Percentiles rank a stretch among this genome's conserved stretches.
Conservation (phyloP, 306 rosid genomes). For the Myrica gale region DNA sequence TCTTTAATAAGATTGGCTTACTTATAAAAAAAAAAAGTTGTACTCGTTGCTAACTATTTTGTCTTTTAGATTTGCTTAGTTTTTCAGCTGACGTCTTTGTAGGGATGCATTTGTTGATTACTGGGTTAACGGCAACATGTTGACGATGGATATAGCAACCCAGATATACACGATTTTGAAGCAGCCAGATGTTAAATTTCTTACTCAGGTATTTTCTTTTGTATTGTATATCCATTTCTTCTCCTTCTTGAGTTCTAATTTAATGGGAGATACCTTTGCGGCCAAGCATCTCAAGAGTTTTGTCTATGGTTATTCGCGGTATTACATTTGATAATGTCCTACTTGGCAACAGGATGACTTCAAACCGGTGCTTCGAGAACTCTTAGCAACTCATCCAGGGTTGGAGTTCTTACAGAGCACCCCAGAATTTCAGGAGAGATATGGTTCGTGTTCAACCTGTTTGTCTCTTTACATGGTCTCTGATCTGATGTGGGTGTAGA, state of each 20-base stretch:
- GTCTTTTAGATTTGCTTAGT: constrained; percentile 10
- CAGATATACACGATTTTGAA: constrained; percentile 80
- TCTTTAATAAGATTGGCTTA: no score
- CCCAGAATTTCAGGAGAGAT: constrained; percentile 99
- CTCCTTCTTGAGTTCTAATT: constrained; percentile 14
- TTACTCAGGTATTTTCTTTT: constrained; percentile 69
- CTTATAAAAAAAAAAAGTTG: no score
- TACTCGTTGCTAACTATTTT: constrained; percentile 24
- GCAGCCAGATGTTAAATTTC: constrained; percentile 78
- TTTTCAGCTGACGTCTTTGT: constrained; percentile 25
- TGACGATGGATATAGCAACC: constrained; percentile 81
- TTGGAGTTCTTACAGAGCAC: constrained; percentile 96
- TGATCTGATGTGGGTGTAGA: neutral
- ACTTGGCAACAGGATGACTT: constrained; percentile 72
- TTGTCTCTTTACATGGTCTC: constrained; percentile 5
- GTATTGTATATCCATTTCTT: constrained; percentile 24
- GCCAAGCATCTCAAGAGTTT: neutral
- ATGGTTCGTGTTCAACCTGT: constrained; percentile 65
- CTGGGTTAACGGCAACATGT: constrained; percentile 84
- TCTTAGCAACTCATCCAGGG: constrained; percentile 96
- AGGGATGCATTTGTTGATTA: constrained; percentile 82
- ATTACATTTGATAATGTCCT: constrained; percentile 21
- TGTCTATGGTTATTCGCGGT: no score
- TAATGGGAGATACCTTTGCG: constrained; percentile 6
- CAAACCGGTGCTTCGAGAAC: constrained; percentile 91